Evolutionary conservation across 2,329 filamentous ascomycete genomes (phyloP).

Genomic region (Ophiostoma perfectum): DNA sequence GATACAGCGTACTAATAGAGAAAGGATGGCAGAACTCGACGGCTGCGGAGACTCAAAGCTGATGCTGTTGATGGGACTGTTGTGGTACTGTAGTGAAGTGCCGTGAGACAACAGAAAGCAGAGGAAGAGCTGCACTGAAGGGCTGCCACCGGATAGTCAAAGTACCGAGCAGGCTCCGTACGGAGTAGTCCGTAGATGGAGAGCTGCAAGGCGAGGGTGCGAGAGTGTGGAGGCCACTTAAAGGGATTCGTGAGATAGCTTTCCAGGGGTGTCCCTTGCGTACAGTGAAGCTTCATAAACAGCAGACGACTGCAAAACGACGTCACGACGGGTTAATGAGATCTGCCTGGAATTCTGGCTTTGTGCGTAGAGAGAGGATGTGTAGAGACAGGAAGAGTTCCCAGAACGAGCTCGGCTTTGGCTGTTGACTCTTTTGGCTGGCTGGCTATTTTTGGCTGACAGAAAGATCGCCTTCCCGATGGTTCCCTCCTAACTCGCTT

Average conservation of each 20-base stretch:
- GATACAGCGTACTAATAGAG: too few species aligned
- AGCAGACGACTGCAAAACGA: background rate
- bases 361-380: too few species aligned
- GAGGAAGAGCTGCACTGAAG: background rate
- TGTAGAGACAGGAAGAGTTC: background rate
- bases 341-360: background rate
- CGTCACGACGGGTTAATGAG: background rate
- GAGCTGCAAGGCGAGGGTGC: background rate
- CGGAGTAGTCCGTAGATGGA: background rate
- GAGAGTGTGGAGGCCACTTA: background rate
- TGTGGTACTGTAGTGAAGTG: background rate
- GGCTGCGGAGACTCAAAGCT: background rate
- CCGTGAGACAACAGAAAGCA: background rate
- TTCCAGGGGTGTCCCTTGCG: background rate
- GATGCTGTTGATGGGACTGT: background rate
- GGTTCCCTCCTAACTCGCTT: too few species aligned
- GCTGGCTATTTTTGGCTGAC: too few species aligned
- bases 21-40: background rate
- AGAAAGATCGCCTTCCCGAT: too few species aligned
- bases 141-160: background rate
- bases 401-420: background rate
- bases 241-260: background rate
- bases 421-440: background rate
- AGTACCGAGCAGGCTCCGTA: too few species aligned
- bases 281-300: background rate